Conservation (phyloP, 176 grass and related monocot genomes). For the Triticum turgidum region DNA sequence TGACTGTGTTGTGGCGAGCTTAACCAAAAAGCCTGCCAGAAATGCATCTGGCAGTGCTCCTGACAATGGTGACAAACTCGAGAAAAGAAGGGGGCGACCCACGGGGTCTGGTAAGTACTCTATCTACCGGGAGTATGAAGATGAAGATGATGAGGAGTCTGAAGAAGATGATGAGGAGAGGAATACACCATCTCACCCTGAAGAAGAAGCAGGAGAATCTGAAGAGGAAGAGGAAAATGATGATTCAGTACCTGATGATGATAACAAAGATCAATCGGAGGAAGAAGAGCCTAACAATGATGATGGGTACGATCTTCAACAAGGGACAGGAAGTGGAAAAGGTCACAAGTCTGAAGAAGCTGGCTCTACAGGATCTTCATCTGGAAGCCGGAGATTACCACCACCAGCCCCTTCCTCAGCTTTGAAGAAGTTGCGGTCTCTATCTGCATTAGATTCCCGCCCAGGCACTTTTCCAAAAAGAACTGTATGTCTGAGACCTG, state of each 20-base stretch:
- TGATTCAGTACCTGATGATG: conserved; percentile 57
- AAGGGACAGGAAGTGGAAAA: conserved; percentile 39
- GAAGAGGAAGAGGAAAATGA: conserved; percentile 84
- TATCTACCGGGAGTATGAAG: conserved; percentile 85
- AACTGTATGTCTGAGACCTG: conserved; percentile 49
- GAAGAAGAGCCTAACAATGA: conserved; percentile 55
- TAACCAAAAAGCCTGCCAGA: conserved; percentile 79
- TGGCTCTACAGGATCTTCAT: conserved; percentile 86
- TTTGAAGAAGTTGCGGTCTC: conserved; percentile 81
- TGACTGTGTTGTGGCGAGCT: conserved; percentile 56
- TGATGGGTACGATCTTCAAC: conserved; percentile 41
- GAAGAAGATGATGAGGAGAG: conserved; percentile 83
- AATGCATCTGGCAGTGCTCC: conserved; percentile 51
- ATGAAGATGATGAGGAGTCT: conserved; percentile 70
- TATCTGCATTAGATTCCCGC: conserved; percentile 85
- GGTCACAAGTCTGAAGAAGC: conserved; percentile 65
- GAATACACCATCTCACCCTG: conserved; percentile 51
- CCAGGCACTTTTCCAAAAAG: conserved; percentile 63
- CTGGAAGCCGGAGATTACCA: conserved; percentile 75
- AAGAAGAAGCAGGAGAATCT: conserved; percentile 78
- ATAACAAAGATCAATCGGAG: conserved; percentile 73
- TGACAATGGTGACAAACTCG: conserved; percentile 56
- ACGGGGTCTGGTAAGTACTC: conserved; percentile 59
- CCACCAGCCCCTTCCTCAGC: conserved; percentile 61
- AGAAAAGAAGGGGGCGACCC: conserved; percentile 67